These are phyloP conservation scores for Capsella bursapastoris DNA, from an alignment of 345 rosid genomes.

Conservation along the genomic window DNA sequence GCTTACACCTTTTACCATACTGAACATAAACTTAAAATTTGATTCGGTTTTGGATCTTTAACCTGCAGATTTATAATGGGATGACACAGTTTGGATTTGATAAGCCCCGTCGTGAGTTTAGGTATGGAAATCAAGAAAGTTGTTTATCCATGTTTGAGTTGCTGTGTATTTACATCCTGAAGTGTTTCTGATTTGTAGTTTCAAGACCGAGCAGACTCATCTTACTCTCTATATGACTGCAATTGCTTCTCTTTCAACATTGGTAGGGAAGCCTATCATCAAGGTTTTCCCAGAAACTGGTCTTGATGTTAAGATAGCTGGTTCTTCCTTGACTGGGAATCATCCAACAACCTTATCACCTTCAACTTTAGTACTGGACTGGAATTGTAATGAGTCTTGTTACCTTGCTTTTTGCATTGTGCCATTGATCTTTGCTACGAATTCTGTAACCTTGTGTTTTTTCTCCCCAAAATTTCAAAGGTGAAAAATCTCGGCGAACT, in stretches of 20 bases:
- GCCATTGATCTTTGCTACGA: constrained; percentile 14
- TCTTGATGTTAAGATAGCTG: constrained; percentile 64
- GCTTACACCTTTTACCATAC: neutral
- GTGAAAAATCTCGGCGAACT: constrained; percentile 56
- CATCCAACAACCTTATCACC: constrained; percentile 92
- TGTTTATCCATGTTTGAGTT: constrained; percentile 7
- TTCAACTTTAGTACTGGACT: constrained; percentile 67
- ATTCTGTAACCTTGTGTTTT: constrained; percentile 29
- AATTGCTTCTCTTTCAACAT: constrained; percentile 68
- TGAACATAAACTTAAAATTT: neutral
- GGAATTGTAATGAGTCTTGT: constrained; percentile 68
- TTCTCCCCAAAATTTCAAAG: constrained; percentile 47
- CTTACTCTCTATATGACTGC: constrained; percentile 90
- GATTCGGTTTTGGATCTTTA: constrained; percentile 4
- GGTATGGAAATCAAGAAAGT: constrained; percentile 49
- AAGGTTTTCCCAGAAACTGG: constrained; percentile 84
- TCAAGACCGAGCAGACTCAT: constrained; percentile 77
- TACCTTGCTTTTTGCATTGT: constrained; percentile 16
- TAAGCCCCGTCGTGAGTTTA: constrained; percentile 58
- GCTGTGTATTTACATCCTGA: constrained; percentile 11
- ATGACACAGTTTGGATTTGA: constrained; percentile 89
- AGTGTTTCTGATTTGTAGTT: constrained; percentile 51
- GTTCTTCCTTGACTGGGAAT: constrained; percentile 66
- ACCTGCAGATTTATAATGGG: constrained; percentile 80
- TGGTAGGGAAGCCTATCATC: constrained; percentile 67